Percentiles rank a stretch among this genome's conserved stretches.
These are phyloP conservation scores for Cutaneotrichosporon dermatis DNA, from an alignment of 1,284 basidiomycete species.

Conservation along the genomic window DNA sequence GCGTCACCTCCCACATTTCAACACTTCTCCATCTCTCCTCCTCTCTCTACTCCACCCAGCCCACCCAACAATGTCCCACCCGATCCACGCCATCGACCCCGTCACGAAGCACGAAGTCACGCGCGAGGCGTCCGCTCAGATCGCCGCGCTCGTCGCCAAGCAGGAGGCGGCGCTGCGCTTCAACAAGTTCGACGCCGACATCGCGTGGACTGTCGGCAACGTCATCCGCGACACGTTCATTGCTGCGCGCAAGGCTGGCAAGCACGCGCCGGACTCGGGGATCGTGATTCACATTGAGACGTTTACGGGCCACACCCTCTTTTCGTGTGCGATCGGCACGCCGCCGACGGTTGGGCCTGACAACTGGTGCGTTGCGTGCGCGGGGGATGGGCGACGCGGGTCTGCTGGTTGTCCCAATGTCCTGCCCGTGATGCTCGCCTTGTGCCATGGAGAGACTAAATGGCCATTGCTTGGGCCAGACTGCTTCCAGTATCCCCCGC, in stretches of 20 bases:
- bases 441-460: too few relatives aligned
- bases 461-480: too few relatives aligned
- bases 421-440: too few relatives aligned
- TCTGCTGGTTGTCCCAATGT: too few relatives aligned
- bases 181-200: conserved; percentile 24
- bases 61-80: conserved; percentile 1
- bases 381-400: too few relatives aligned
- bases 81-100: background rate
- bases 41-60: background rate
- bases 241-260: conserved; percentile 13
- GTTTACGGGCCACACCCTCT: conserved; percentile 42
- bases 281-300: conserved; percentile 42
- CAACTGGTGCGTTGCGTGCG: conserved; percentile 32
- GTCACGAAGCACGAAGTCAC: background rate
- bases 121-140: background rate
- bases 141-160: conserved; percentile 16
- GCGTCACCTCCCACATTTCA: too few relatives aligned
- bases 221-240: conserved; percentile 30
- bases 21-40: too few relatives aligned
- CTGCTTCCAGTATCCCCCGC: too few relatives aligned
- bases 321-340: conserved; percentile 36
- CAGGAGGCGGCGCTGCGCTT: conserved; percentile 25
- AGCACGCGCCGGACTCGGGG: conserved; percentile 19
- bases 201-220: conserved; percentile 31
- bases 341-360: conserved; percentile 33